Evolutionary conservation across 257 asterid genomes (phyloP).

Genomic region (Haberlea rhodopensis): DNA sequence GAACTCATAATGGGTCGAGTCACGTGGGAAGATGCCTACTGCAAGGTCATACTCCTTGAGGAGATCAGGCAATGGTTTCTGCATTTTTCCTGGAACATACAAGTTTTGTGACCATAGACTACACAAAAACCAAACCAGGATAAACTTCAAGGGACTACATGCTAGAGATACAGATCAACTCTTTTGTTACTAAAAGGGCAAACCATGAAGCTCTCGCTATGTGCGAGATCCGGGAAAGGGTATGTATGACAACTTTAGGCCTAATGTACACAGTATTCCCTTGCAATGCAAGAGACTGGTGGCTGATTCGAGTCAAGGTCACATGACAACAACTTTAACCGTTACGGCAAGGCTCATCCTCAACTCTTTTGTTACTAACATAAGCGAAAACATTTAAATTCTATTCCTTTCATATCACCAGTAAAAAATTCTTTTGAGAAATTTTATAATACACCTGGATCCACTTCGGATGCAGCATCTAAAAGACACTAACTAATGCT

Average conservation of each 20-base stretch:
- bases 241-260: too few species aligned
- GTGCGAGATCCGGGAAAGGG: too few species aligned
- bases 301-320: too few species aligned
- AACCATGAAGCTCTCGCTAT: too few species aligned
- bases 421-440: not conserved
- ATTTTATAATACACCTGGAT: too few species aligned
- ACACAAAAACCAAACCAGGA: not conserved
- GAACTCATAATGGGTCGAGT: constrained; percentile 76
- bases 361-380: too few species aligned
- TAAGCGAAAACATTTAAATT: not conserved
- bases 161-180: too few species aligned
- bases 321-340: too few species aligned
- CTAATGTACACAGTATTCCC: too few species aligned
- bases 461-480: not conserved
- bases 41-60: constrained; percentile 72
- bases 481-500: not conserved
- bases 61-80: constrained; percentile 62
- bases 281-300: too few species aligned
- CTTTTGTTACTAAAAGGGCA: too few species aligned
- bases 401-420: not conserved
- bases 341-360: too few species aligned
- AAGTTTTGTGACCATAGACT: not conserved
- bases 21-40: constrained; percentile 71
- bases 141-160: not conserved
- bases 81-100: constrained; percentile 55